phyloP scores from a whole-genome alignment of 2,329 filamentous ascomycete species.

The Colletotrichum filicis region DNA sequence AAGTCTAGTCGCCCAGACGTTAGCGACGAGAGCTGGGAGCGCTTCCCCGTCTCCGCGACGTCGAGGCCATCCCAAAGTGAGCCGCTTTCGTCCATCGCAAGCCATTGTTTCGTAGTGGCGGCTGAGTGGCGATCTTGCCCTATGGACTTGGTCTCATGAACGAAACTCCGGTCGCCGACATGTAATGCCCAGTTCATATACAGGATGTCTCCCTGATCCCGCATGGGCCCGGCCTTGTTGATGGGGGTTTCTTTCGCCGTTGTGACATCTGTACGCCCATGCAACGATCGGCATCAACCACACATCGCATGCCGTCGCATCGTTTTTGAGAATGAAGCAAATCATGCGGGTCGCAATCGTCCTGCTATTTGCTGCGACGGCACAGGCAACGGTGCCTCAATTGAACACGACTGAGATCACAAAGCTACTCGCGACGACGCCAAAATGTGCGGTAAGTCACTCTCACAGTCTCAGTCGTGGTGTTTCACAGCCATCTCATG shows the following conservation, averaged over 20 bases:
- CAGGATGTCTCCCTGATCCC: not conserved
- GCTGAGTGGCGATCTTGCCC: not conserved
- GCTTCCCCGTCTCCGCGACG: not conserved
- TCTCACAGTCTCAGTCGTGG: not conserved
- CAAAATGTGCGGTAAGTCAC: slow-evolving; percentile 22
- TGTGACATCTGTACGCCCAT: not conserved
- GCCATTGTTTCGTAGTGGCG: not conserved
- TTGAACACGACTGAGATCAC: not conserved
- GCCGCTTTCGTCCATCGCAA: slow-evolving; percentile 15
- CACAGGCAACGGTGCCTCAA: not conserved
- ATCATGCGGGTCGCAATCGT: not conserved
- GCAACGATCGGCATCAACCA: not conserved
- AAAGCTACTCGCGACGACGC: slow-evolving; percentile 4
- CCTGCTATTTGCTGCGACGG: not conserved
- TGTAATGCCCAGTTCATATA: slow-evolving; percentile 2
- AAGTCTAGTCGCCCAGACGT: not conserved
- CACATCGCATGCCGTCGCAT: not conserved
- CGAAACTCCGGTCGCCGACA: no score
- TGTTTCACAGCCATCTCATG: not conserved
- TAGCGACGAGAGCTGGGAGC: not conserved
- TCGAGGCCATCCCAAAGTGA: not conserved
- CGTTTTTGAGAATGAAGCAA: not conserved
- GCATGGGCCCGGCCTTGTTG: no score
- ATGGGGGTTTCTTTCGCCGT: not conserved
- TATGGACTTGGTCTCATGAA: no score